Evolutionary conservation across 495 filamentous ascomycete genomes (phyloP).

Genomic region (Aspergillus incahuasiensis): DNA sequence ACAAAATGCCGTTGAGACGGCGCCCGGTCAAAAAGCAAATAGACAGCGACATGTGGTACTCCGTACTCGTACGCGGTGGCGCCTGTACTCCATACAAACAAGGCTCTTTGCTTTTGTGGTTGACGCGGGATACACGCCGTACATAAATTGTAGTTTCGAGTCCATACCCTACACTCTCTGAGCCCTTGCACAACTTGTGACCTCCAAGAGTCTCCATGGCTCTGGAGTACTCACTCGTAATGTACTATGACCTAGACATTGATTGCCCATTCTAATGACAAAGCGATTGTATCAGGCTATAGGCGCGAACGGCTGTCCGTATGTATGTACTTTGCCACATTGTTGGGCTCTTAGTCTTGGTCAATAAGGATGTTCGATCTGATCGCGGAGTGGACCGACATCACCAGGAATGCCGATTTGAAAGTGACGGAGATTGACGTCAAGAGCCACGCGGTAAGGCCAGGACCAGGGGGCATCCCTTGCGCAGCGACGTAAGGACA

Average conservation of each 20-base stretch:
- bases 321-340: not conserved
- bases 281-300: not conserved
- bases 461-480: not conserved
- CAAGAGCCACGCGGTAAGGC: not conserved
- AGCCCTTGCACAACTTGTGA: not conserved
- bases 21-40: not conserved
- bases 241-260: too few relatives aligned
- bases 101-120: constrained; percentile 1
- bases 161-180: not conserved
- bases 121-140: not conserved
- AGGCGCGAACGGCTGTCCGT: not conserved
- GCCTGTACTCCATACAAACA: not conserved
- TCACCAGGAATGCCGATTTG: not conserved
- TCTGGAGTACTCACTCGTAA: too few relatives aligned
- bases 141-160: not conserved
- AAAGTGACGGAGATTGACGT: not conserved
- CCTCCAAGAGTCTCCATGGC: not conserved
- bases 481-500: not conserved
- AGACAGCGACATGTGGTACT: not conserved
- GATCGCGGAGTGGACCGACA: not conserved
- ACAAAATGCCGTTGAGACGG: not conserved
- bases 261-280: not conserved
- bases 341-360: too few relatives aligned
- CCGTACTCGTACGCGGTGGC: not conserved
- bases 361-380: not conserved